These are phyloP conservation scores for Fraxinus dipetala DNA, from an alignment of 305 asterid species.

Conservation along the genomic window DNA sequence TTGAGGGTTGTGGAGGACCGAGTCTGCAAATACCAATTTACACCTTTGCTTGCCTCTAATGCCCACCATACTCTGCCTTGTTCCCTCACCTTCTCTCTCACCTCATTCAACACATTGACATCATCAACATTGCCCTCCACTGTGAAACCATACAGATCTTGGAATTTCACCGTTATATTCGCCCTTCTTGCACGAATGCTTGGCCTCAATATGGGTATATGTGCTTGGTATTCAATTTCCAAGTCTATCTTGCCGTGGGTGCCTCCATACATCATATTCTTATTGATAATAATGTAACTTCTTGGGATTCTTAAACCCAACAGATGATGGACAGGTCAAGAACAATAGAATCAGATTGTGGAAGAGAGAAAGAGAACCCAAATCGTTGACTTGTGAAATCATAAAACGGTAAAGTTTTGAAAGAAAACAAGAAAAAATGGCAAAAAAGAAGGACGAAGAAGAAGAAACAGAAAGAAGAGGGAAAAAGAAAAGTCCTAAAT, in stretches of 20 bases:
- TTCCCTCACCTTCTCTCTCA: constrained; percentile 81
- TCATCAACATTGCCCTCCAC: constrained; percentile 95
- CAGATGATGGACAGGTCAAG: background rate
- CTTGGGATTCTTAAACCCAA: background rate
- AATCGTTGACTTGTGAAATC: background rate
- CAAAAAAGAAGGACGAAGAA: background rate
- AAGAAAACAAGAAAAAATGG: background rate
- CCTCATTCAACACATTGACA: constrained; percentile 89
- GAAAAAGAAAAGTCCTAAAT: background rate
- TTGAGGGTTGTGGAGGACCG: constrained; percentile 40
- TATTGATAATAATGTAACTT: background rate
- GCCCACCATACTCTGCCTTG: constrained; percentile 90
- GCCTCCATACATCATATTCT: constrained; percentile 37
- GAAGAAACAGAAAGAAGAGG: background rate
- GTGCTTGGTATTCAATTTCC: constrained; percentile 48
- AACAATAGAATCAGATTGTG: background rate
- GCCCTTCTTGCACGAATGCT: constrained; percentile 82
- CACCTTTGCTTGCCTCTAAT: constrained; percentile 75
- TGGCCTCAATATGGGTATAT: constrained; percentile 67
- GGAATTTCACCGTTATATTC: constrained; percentile 79
- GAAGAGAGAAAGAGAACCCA: background rate
- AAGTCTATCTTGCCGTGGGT: constrained; percentile 43
- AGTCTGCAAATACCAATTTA: constrained; percentile 70
- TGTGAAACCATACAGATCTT: constrained; percentile 80
- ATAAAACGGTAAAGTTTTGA: background rate